phyloP scores from a whole-genome alignment of 2,329 filamentous ascomycete species.

The Ophiosphaerella herpotricha region DNA sequence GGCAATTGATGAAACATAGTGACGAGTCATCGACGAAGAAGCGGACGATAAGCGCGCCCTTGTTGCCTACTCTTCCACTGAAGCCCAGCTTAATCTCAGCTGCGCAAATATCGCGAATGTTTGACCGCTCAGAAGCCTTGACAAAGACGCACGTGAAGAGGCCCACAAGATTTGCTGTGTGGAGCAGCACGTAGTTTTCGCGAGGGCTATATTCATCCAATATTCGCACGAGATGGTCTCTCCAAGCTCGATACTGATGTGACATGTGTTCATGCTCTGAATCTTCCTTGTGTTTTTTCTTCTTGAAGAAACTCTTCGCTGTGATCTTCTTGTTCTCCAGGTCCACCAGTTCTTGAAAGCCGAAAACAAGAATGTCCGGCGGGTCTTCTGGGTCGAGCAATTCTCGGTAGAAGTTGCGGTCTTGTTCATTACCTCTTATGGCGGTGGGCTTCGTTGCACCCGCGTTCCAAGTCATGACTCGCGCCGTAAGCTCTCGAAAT shows the following conservation, averaged over 20 bases:
- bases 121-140: constrained; percentile 74
- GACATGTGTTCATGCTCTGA: constrained; percentile 89
- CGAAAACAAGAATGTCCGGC: constrained; percentile 91
- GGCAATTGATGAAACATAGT: constrained; percentile 95
- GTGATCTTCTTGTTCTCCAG: constrained; percentile 96
- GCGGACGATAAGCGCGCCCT: constrained; percentile 89
- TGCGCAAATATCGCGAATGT: constrained; percentile 76
- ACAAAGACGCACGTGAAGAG: constrained; percentile 97
- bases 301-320: constrained; percentile 88
- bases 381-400: constrained; percentile 75
- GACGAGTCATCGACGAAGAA: constrained; percentile 94
- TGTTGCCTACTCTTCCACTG: constrained; percentile 94
- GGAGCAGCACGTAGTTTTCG: constrained; percentile 81
- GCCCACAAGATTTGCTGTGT: constrained; percentile 88
- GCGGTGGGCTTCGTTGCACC: constrained; percentile 91
- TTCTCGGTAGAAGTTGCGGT: constrained; percentile 79
- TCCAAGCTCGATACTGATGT: constrained; percentile 95
- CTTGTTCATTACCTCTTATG: constrained; percentile 70
- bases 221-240: constrained; percentile 81
- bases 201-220: constrained; percentile 82
- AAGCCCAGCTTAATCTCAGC: constrained; percentile 94
- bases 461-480: constrained; percentile 95
- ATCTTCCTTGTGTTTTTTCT: constrained; percentile 78
- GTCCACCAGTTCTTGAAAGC: constrained; percentile 98
- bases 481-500: constrained; percentile 78